Conservation (phyloP, 257 asterid genomes). For the Solanum okadae region DNA sequence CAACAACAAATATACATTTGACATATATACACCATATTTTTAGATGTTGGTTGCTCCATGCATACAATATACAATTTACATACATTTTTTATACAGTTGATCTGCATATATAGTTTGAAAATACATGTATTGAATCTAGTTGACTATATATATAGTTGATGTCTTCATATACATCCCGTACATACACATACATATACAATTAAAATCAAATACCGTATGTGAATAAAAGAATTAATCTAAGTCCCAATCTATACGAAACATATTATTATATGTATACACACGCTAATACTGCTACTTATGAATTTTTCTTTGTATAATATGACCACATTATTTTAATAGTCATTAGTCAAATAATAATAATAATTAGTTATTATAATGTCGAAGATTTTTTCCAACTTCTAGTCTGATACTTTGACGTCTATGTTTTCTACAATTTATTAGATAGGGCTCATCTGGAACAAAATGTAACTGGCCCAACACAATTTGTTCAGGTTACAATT, state of each 20-base stretch:
- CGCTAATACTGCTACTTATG: neutral
- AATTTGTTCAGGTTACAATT: neutral
- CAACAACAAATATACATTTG: neutral
- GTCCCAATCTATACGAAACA: neutral
- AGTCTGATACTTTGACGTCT: neutral
- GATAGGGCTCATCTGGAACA: neutral
- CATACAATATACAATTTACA: neutral
- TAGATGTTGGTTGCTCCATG: neutral
- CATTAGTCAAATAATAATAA: neutral
- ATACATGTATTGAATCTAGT: neutral
- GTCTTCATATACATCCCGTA: neutral
- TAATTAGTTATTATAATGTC: neutral
- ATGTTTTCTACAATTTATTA: neutral
- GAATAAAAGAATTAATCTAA: neutral
- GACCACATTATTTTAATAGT: neutral
- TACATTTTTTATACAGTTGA: no score
- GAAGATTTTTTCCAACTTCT: neutral
- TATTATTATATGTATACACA: neutral
- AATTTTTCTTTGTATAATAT: neutral
- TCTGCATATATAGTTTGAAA: neutral
- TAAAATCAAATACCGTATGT: neutral
- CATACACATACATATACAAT: neutral
- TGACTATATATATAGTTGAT: neutral
- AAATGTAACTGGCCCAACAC: neutral
- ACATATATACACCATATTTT: neutral